A percentile compares a stretch with the other conserved stretches of the same genome.
Conservation (phyloP, 257 asterid genomes). For the Fraxinus cuspidata region DNA sequence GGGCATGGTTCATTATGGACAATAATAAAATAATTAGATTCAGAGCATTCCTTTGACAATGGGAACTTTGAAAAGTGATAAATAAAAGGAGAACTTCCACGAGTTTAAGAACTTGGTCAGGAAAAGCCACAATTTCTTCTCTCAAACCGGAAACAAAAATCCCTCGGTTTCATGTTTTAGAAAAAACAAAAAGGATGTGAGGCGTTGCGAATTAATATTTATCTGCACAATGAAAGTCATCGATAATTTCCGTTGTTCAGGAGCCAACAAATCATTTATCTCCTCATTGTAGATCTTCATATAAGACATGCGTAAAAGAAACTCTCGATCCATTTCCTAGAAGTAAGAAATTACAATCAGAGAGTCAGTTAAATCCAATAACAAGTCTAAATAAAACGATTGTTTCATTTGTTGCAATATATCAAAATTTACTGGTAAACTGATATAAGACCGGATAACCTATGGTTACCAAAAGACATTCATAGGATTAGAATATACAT, state of each 20-base stretch:
- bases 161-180: conserved; percentile 64
- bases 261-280: conserved; percentile 76
- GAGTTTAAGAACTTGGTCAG: conserved; percentile 82
- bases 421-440: conserved; percentile 13
- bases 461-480: background rate
- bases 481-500: background rate
- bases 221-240: conserved; percentile 38
- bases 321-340: conserved; percentile 78
- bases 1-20: background rate
- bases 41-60: background rate
- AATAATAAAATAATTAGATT: background rate
- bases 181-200: background rate
- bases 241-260: conserved; percentile 79
- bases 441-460: background rate
- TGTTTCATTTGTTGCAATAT: background rate
- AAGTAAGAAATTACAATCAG: conserved; percentile 21
- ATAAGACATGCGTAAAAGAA: conserved; percentile 94
- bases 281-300: conserved; percentile 97
- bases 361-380: conserved; percentile 10
- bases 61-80: background rate
- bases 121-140: conserved; percentile 89
- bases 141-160: conserved; percentile 93
- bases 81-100: conserved; percentile 53
- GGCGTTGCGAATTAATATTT: background rate
- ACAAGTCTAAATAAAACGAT: conserved; percentile 16